phyloP scores from a whole-genome alignment of 2,329 filamentous ascomycete species.

The Colletotrichum noveboracense region DNA sequence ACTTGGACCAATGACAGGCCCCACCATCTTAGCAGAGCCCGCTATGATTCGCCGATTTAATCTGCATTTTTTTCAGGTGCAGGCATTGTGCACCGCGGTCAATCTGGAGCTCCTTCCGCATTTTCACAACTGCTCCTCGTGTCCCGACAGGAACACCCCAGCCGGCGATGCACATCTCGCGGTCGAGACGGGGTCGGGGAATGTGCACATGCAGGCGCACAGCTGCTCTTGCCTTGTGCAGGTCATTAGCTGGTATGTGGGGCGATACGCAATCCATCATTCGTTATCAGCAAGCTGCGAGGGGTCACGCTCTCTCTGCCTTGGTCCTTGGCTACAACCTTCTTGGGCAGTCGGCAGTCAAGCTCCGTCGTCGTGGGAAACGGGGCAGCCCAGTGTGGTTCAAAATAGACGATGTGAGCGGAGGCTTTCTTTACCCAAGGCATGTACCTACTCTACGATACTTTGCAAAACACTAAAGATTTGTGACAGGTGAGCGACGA shows the following conservation, averaged over 20 bases:
- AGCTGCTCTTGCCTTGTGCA: neutral
- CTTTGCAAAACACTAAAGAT: neutral
- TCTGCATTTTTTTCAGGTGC: neutral
- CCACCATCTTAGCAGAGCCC: neutral
- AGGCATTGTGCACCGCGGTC: neutral
- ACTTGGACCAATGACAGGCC: neutral
- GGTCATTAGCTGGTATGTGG: neutral
- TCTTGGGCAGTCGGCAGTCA: neutral
- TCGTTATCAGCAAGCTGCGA: neutral
- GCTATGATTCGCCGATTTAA: neutral
- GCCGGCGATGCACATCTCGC: neutral
- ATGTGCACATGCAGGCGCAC: neutral
- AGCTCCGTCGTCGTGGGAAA: neutral
- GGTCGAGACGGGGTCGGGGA: neutral
- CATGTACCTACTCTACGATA: neutral
- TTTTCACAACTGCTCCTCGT: neutral
- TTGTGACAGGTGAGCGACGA: conserved; percentile 15
- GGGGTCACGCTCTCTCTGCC: neutral
- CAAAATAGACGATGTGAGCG: neutral
- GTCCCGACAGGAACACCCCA: neutral
- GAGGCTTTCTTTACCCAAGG: neutral
- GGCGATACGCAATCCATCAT: neutral
- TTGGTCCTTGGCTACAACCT: neutral
- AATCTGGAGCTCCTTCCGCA: neutral
- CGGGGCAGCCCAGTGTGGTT: neutral